Conservation (phyloP, 2,329 filamentous ascomycete species). For the Periconia sp. region DNA sequence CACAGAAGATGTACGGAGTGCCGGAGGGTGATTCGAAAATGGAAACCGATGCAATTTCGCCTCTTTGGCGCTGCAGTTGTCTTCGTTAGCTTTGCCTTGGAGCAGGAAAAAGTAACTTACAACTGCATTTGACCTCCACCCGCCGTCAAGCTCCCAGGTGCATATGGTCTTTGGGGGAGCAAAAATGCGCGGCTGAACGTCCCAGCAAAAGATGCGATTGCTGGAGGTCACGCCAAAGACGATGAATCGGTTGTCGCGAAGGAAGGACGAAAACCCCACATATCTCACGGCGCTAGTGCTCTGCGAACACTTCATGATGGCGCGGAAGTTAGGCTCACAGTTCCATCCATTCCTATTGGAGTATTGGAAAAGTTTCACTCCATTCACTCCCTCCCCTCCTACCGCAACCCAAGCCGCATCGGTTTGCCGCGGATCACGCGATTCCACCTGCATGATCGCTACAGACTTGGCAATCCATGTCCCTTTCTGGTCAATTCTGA, state of each 20-base stretch:
- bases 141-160: constrained; percentile 12
- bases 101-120: constrained; percentile 10
- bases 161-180: constrained; percentile 1
- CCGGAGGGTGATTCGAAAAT: constrained; percentile 17
- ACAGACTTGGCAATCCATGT: constrained; percentile 21
- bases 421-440: constrained; percentile 2
- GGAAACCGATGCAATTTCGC: constrained; percentile 17
- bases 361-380: constrained; percentile 20
- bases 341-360: constrained; percentile 14
- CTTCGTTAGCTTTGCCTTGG: constrained; percentile 2
- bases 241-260: constrained; percentile 8
- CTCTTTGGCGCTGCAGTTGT: constrained; percentile 11
- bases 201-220: constrained; percentile 21
- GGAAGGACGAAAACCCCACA: constrained; percentile 17
- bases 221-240: constrained; percentile 17
- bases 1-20: constrained; percentile 18
- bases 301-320: constrained; percentile 12
- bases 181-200: constrained; percentile 1
- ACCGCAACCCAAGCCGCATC: constrained; percentile 17
- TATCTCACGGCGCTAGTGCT: constrained; percentile 17
- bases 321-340: constrained; percentile 4
- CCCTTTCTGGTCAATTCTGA: constrained; percentile 10
- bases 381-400: constrained; percentile 21
- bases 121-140: constrained; percentile 6
- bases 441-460: constrained; percentile 13